Conservation (phyloP, 1,139 yeast genomes). For the Nadsonia starkeyi-henricii region DNA sequence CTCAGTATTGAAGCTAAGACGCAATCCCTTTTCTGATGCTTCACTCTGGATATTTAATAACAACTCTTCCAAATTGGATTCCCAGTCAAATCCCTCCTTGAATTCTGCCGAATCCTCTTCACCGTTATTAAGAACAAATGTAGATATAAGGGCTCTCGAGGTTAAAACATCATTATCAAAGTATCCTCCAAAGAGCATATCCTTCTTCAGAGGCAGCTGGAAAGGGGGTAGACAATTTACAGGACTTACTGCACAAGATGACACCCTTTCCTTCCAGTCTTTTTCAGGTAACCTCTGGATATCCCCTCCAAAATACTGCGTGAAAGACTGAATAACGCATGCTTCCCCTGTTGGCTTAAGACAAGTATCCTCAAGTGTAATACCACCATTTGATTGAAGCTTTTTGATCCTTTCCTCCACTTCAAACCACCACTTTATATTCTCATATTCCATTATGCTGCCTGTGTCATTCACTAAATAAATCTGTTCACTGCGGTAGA, state of each 20-base stretch:
- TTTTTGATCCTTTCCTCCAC: slow-evolving; percentile 44
- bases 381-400: slow-evolving; percentile 15
- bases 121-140: slow-evolving; percentile 46
- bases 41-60: slow-evolving; percentile 32
- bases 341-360: slow-evolving; percentile 64
- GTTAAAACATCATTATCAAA: slow-evolving; percentile 33
- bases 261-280: slow-evolving; percentile 42
- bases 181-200: slow-evolving; percentile 52
- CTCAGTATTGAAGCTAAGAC: slow-evolving; percentile 68
- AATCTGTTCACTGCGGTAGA: slow-evolving; percentile 77
- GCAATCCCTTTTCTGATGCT: slow-evolving; percentile 34
- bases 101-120: slow-evolving; percentile 19
- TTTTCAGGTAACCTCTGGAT: slow-evolving; percentile 34
- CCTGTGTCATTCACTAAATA: slow-evolving; percentile 60
- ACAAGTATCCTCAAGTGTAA: slow-evolving; percentile 53
- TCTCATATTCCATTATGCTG: slow-evolving; percentile 46
- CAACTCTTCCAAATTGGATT: slow-evolving; percentile 42
- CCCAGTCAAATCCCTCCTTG: slow-evolving; percentile 36
- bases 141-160: slow-evolving; percentile 61
- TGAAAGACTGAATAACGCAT: slow-evolving; percentile 81
- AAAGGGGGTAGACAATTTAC: slow-evolving; percentile 82
- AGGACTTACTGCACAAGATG: slow-evolving; percentile 60
- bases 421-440: slow-evolving; percentile 76
- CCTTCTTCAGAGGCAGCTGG: slow-evolving; percentile 75
- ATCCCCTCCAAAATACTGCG: slow-evolving; percentile 74